Evolutionary conservation across 148 eudicot genomes (phyloP).

Genomic region (Talinum fruticosum): DNA sequence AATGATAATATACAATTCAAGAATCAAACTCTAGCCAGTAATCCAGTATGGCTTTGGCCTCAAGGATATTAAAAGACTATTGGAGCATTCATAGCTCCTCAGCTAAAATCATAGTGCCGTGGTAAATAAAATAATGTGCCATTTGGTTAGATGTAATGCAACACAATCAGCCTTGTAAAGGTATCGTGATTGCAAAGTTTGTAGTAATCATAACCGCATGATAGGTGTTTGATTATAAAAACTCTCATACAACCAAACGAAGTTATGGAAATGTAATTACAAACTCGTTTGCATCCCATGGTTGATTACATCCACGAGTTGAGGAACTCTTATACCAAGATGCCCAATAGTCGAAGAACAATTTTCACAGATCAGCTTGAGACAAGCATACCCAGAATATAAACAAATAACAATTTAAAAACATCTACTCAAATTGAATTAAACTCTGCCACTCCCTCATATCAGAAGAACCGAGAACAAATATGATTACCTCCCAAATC

Average conservation of each 20-base stretch:
- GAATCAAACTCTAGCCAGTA: background rate
- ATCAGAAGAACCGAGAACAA: background rate
- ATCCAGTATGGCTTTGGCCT: background rate
- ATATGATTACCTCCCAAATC: slow-evolving; percentile 8
- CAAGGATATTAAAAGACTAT: background rate
- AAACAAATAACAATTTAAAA: background rate
- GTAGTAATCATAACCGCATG: no score
- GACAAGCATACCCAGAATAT: background rate
- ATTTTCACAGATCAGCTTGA: background rate
- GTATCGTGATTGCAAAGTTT: no score
- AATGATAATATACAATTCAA: background rate
- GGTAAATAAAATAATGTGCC: no score
- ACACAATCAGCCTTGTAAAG: no score
- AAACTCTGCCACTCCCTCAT: background rate
- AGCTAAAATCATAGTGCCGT: background rate
- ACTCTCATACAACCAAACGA: no score
- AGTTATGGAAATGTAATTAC: no score
- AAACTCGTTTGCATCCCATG: no score
- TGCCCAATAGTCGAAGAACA: background rate
- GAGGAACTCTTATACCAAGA: background rate
- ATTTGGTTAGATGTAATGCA: no score
- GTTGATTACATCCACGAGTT: no score
- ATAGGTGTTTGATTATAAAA: no score
- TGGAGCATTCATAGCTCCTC: background rate
- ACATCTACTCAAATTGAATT: background rate